Conservation (phyloP, 345 rosid genomes). For the Salix brachista region DNA sequence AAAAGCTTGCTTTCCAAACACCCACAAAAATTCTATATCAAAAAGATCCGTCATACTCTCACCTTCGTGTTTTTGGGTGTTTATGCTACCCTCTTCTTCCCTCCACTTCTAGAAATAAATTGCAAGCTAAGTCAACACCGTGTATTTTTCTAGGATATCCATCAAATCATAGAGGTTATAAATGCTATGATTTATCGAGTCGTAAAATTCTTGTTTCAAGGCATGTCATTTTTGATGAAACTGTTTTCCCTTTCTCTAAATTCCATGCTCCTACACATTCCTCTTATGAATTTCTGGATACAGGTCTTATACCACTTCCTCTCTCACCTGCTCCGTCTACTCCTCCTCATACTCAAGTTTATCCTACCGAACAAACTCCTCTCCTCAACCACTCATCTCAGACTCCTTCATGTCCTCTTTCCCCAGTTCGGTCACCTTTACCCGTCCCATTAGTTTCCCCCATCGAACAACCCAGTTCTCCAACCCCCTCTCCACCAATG, state of each 20-base stretch:
- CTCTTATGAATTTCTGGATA: not conserved
- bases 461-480: not conserved
- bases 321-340: not conserved
- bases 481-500: no score
- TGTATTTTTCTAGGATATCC: constrained; percentile 10
- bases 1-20: not conserved
- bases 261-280: not conserved
- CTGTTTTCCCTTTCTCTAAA: not conserved
- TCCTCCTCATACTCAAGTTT: no score
- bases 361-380: no score
- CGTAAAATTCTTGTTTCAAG: not conserved
- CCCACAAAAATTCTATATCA: not conserved
- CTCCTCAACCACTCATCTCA: no score
- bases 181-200: not conserved
- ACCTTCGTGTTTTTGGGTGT: not conserved
- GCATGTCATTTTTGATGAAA: constrained; percentile 2
- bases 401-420: no score
- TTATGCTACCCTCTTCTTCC: not conserved
- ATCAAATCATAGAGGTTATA: not conserved
- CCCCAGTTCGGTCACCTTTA: no score
- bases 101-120: not conserved
- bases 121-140: not conserved
- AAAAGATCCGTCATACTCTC: not conserved
- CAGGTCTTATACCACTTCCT: no score
- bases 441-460: no score